Evolutionary conservation across 192 early-diverging fungal species (phyloP).

Genomic region (Entomortierella parvispora): DNA sequence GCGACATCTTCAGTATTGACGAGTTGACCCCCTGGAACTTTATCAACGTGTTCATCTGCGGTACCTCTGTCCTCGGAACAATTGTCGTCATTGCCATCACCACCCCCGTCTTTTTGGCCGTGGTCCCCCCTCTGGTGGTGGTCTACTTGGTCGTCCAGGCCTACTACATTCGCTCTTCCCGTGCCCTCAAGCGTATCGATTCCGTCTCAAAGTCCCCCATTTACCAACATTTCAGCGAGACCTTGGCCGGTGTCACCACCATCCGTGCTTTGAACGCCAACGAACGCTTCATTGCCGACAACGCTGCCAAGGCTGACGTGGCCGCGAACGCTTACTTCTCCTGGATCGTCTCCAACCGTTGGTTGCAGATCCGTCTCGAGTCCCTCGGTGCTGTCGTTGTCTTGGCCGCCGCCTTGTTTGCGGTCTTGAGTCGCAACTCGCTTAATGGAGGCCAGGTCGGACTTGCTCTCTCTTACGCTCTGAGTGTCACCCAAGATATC

Average conservation of each 20-base stretch:
- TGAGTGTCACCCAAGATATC: constrained; percentile 80
- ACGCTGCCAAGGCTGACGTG: constrained; percentile 39
- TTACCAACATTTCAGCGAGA: constrained; percentile 78
- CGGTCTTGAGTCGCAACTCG: constrained; percentile 66
- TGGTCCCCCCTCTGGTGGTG: constrained; percentile 62
- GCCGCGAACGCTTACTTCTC: constrained; percentile 75
- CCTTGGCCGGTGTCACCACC: constrained; percentile 67
- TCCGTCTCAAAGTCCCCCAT: constrained; percentile 84
- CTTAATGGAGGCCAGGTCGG: constrained; percentile 75
- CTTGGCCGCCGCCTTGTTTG: constrained; percentile 79
- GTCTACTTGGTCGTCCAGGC: constrained; percentile 60
- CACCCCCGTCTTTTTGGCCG: constrained; percentile 57
- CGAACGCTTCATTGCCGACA: constrained; percentile 39
- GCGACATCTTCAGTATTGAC: constrained; percentile 88
- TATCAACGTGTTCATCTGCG: constrained; percentile 54
- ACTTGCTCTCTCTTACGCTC: constrained; percentile 78
- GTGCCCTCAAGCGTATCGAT: constrained; percentile 87
- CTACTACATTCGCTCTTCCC: constrained; percentile 78
- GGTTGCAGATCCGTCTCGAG: constrained; percentile 86
- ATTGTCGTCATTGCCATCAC: constrained; percentile 55
- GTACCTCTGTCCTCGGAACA: constrained; percentile 51
- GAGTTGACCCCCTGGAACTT: constrained; percentile 69
- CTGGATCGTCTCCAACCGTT: constrained; percentile 78
- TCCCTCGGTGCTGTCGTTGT: constrained; percentile 79
- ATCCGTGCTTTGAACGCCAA: constrained; percentile 77